Conservation (phyloP, 2,329 filamentous ascomycete genomes). For the Epichloe scottii region DNA sequence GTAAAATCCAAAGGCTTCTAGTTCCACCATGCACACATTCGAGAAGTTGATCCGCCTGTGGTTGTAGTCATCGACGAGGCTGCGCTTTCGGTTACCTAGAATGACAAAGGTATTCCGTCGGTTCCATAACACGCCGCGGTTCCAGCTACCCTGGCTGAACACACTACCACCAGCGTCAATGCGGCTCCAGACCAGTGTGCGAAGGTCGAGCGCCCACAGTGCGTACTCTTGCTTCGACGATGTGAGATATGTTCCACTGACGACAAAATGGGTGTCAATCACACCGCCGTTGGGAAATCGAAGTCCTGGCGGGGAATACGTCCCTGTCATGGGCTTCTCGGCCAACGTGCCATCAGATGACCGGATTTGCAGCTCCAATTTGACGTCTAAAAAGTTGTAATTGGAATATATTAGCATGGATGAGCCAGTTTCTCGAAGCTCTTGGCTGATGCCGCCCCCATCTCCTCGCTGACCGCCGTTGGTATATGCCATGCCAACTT, state of each 20-base stretch:
- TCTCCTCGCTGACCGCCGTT: constrained; percentile 30
- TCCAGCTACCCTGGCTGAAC: constrained; percentile 97
- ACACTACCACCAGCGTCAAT: constrained; percentile 92
- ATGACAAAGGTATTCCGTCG: constrained; percentile 92
- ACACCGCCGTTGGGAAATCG: constrained; percentile 93
- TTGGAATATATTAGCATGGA: constrained; percentile 98
- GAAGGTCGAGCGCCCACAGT: constrained; percentile 84
- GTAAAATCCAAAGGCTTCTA: constrained; percentile 94
- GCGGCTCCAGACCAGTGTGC: constrained; percentile 81
- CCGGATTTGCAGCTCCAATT: constrained; percentile 83
- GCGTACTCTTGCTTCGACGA: constrained; percentile 98
- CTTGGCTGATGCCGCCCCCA: constrained; percentile 34
- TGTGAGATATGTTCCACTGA: constrained; percentile 92
- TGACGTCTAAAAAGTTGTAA: constrained; percentile 97
- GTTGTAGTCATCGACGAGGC: constrained; percentile 94
- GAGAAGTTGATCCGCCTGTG: constrained; percentile 95
- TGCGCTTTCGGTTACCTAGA: constrained; percentile 83
- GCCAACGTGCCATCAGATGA: constrained; percentile 69
- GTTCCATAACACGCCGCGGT: constrained; percentile 86
- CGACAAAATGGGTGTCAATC: constrained; percentile 91
- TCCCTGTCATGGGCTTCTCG: constrained; percentile 80
- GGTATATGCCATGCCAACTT: constrained; percentile 49
- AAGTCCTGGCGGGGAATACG: constrained; percentile 79
- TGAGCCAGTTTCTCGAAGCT: constrained; percentile 43
- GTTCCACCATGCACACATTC: constrained; percentile 90